Evolutionary conservation across 352 stramenopile genomes (phyloP), one percentile per base, ranked within the genome.

Genomic region (Phytophthora pseudosyringae): DNA sequence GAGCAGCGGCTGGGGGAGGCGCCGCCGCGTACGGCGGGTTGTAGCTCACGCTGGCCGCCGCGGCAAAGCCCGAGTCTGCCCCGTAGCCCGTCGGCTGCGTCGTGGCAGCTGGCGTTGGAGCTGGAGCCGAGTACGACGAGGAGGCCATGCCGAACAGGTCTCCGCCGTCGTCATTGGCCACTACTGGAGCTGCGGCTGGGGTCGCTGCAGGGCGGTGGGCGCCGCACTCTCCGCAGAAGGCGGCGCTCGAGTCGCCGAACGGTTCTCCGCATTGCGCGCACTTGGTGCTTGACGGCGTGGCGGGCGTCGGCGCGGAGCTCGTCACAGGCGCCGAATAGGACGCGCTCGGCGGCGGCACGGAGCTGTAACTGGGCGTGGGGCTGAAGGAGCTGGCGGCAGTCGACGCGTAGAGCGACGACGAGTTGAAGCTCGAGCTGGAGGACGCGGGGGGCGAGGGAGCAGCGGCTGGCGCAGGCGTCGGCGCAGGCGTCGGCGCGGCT

Each of bases 161-260:
- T n/a, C 73, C 80, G 1, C 78, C 76, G 31, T 89, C 78, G 16
- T 78, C 72, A 59, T n/a, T 47, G 11, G 57, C 9, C 15, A 13
- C 47, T 15, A 26, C 5, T 12, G 44, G 6, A 21, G 72, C 44
- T 12, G 58, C 21, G 21, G 21, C 36, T 16, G 53, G 3, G 6
- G 73, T 31, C 4, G 51, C 45, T 4, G 64, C 38, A 10, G 76
- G 71, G 3, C 80, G 77, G 15, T 85, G 76, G 26, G 88, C 69
- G 9, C 86, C 86, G 25, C 86, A 95, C 49, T 95, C 83, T 3
- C 83, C 86, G 36, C 86, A 95, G 52, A 95, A 95, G 5, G 67
- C 41, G 6, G 82, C 86, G 6, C 76, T 78, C 5, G 69, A 76
- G 44, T 89, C 80, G 0, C 59, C 71, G 45, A 90, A 93, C 1